Conservation (phyloP, 306 rosid genomes). For the Ziziphus jujuba region DNA sequence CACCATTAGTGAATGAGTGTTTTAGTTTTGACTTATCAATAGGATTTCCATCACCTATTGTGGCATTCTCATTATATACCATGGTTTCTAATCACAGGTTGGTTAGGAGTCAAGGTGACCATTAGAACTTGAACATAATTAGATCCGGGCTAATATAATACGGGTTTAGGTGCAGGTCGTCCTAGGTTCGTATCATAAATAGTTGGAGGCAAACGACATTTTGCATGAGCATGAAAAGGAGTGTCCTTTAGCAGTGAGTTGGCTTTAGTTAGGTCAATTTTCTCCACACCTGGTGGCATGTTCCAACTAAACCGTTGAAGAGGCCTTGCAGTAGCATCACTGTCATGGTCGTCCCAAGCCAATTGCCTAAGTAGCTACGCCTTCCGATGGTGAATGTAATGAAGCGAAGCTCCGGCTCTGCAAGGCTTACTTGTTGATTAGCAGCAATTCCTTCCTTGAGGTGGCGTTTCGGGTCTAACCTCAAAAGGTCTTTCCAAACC, state of each 20-base stretch:
- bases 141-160: no score
- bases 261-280: conserved; percentile 24
- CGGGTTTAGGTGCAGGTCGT: no score
- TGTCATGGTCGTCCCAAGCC: conserved; percentile 41
- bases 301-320: conserved; percentile 47
- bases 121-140: no score
- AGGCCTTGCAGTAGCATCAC: conserved; percentile 42
- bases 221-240: conserved; percentile 10
- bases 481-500: conserved; percentile 33
- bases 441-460: not conserved
- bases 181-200: conserved; percentile 1
- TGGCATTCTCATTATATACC: no score
- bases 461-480: conserved; percentile 42
- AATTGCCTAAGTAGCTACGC: conserved; percentile 34
- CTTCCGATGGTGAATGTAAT: conserved; percentile 42
- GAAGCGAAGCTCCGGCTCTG: conserved; percentile 28
- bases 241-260: not conserved
- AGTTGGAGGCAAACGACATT: conserved; percentile 14
- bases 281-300: conserved; percentile 13
- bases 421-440: conserved; percentile 4
- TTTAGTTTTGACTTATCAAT: no score
- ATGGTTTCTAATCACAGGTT: no score
- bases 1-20: no score
- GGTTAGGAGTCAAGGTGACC: no score
- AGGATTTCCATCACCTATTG: no score